Percentiles rank a stretch among this genome's conserved stretches.
phyloP scores from a whole-genome alignment of 257 asterid species.

The Solanum sparsipilum region DNA sequence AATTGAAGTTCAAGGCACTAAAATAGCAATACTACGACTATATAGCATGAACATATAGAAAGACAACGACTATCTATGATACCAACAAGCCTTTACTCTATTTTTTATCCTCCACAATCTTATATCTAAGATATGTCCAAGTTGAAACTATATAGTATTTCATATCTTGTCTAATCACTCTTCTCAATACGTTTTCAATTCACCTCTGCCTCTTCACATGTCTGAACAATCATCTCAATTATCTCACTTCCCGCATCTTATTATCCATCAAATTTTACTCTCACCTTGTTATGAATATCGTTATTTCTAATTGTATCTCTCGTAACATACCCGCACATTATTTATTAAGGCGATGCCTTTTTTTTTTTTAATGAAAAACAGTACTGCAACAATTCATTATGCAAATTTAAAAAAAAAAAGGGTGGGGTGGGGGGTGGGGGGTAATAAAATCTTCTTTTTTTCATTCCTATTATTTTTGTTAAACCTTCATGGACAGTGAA shows the following conservation, averaged over 20 bases:
- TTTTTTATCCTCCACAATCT: not conserved
- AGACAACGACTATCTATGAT: not conserved
- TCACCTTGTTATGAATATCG: not conserved
- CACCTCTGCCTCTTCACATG: not conserved
- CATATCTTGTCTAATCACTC: too few species aligned
- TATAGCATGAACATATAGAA: not conserved
- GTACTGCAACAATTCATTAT: not conserved
- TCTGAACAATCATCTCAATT: not conserved
- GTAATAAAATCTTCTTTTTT: too few species aligned
- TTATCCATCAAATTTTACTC: accelerated
- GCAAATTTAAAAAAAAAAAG: not conserved
- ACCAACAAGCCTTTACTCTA: not conserved
- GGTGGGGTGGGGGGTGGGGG: too few species aligned
- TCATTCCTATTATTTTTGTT: not conserved
- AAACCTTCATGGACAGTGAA: not conserved
- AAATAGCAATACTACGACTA: not conserved
- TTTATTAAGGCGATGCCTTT: not conserved
- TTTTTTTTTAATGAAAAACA: not conserved
- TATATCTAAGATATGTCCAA: too few species aligned
- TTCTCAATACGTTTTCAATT: not conserved
- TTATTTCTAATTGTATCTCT: too few species aligned
- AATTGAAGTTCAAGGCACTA: not conserved
- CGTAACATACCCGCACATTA: too few species aligned
- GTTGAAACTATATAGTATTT: too few species aligned
- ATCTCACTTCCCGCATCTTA: not conserved